Evolutionary conservation across 352 stramenopile species (phyloP).

Genomic region (Globisporangium echinulatum): DNA sequence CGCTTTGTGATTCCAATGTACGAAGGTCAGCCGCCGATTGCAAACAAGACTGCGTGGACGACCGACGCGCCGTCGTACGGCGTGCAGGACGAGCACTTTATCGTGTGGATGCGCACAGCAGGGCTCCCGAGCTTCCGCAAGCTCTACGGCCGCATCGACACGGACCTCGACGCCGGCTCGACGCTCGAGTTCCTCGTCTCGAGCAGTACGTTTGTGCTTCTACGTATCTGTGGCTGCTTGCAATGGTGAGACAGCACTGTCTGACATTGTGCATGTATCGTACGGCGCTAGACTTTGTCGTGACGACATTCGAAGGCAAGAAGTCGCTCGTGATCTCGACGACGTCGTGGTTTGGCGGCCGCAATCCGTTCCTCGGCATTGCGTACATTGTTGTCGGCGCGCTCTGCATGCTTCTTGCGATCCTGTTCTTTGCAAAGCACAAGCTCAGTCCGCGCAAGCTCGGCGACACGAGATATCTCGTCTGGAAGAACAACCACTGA

Average conservation of each 20-base stretch:
- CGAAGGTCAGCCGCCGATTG: slow-evolving; percentile 36
- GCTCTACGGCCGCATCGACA: slow-evolving; percentile 98
- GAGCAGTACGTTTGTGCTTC: slow-evolving; percentile 63
- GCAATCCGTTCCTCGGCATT: slow-evolving; percentile 95
- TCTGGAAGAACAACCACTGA: slow-evolving; percentile 95
- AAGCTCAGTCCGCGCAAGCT: slow-evolving; percentile 93
- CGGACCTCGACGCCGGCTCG: slow-evolving; percentile 84
- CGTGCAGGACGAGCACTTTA: slow-evolving; percentile 99
- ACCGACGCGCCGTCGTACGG: slow-evolving; percentile 57
- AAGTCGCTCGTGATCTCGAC: slow-evolving; percentile 97
- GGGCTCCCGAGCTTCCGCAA: slow-evolving; percentile 98
- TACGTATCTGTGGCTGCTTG: not conserved
- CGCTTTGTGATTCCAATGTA: slow-evolving; percentile 77
- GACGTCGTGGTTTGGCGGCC: slow-evolving; percentile 94
- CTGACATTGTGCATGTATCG: slow-evolving; percentile 5
- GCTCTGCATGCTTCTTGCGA: slow-evolving; percentile 90
- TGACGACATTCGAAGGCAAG: slow-evolving; percentile 92
- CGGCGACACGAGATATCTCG: slow-evolving; percentile 92
- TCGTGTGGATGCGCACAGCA: slow-evolving; percentile 99
- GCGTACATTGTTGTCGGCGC: slow-evolving; percentile 94
- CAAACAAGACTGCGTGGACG: slow-evolving; percentile 83
- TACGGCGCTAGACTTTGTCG: slow-evolving; percentile 88
- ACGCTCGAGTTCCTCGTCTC: slow-evolving; percentile 91
- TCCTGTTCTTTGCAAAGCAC: slow-evolving; percentile 96
- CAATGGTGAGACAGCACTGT: not conserved